Percentiles rank a stretch among this genome's conserved stretches.
Conservation (phyloP, 768 basidiomycete genomes). For the Trametes meyenii region DNA sequence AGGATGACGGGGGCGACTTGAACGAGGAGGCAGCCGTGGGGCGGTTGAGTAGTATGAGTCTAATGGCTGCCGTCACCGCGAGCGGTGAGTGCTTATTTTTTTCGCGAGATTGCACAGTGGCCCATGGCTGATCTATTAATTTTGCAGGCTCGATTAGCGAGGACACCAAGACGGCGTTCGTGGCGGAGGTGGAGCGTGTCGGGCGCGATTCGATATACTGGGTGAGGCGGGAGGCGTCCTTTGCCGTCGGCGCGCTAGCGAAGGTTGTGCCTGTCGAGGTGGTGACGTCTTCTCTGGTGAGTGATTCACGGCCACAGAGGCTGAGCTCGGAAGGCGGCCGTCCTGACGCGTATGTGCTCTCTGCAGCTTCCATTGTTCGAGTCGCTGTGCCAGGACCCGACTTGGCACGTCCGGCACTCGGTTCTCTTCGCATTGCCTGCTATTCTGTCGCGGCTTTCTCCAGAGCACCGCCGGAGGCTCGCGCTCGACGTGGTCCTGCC, state of each 20-base stretch:
- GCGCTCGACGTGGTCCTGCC: constrained; percentile 67
- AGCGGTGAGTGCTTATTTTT: constrained; percentile 53
- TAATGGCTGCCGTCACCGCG: constrained; percentile 87
- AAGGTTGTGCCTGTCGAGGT: constrained; percentile 83
- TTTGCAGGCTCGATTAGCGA: constrained; percentile 54
- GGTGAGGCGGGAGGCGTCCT: constrained; percentile 85
- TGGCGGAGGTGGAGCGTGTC: constrained; percentile 73
- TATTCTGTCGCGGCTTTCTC: constrained; percentile 67
- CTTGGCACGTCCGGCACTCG: constrained; percentile 87
- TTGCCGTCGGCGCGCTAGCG: constrained; percentile 85
- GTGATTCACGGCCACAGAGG: constrained; percentile 27
- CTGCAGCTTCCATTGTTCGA: constrained; percentile 81
- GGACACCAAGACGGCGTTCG: constrained; percentile 63
- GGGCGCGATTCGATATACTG: constrained; percentile 68
- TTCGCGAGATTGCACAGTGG: not conserved
- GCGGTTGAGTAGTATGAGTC: constrained; percentile 87
- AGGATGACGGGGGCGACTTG: constrained; percentile 44
- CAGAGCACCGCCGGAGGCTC: constrained; percentile 57
- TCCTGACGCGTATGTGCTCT: not conserved
- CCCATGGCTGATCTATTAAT: not conserved
- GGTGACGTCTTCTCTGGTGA: constrained; percentile 63
- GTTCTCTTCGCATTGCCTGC: constrained; percentile 85
- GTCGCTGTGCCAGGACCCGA: constrained; percentile 62
- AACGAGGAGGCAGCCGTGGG: constrained; percentile 82
- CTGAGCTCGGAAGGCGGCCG: not conserved